A percentile compares a stretch with the other conserved stretches of the same genome.
phyloP scores from a whole-genome alignment of 495 filamentous ascomycete species.

The Penicillium subrubescens region DNA sequence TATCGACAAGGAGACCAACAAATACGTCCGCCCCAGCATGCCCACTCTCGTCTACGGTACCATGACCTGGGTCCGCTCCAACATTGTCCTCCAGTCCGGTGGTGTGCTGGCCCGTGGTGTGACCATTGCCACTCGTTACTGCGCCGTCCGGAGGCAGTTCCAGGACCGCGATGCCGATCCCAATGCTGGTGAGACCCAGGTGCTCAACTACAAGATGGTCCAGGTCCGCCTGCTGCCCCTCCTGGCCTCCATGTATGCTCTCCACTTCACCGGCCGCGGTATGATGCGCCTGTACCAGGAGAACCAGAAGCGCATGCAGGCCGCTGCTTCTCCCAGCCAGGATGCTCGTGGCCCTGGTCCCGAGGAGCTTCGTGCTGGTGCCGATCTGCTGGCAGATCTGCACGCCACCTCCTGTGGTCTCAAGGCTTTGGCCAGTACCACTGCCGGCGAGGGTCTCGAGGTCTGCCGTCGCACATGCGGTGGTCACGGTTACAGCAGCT shows the following conservation, averaged over 20 bases:
- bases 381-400: constrained; percentile 69
- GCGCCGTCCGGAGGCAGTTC: constrained; percentile 69
- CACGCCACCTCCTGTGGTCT: constrained; percentile 75
- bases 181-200: constrained; percentile 63
- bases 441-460: constrained; percentile 69
- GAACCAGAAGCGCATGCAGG: constrained; percentile 65
- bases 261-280: constrained; percentile 71
- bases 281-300: constrained; percentile 69
- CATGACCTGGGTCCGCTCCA: constrained; percentile 70
- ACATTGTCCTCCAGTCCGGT: constrained; percentile 68
- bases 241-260: constrained; percentile 71
- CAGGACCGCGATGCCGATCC: constrained; percentile 63
- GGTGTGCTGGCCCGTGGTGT: constrained; percentile 71
- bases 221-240: constrained; percentile 69
- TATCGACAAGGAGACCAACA: constrained; percentile 61
- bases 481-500: constrained; percentile 72
- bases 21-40: constrained; percentile 64
- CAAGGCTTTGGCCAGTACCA: constrained; percentile 68
- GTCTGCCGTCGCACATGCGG: constrained; percentile 71
- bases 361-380: constrained; percentile 63
- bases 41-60: constrained; percentile 71
- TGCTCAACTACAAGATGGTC: constrained; percentile 78
- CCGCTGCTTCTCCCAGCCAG: constrained; percentile 37
- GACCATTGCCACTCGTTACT: constrained; percentile 73
- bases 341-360: constrained; percentile 61